Base-by-base conservation (phyloP, 805 yeast species). In the Schwanniomyces vanrijiae region DNA sequence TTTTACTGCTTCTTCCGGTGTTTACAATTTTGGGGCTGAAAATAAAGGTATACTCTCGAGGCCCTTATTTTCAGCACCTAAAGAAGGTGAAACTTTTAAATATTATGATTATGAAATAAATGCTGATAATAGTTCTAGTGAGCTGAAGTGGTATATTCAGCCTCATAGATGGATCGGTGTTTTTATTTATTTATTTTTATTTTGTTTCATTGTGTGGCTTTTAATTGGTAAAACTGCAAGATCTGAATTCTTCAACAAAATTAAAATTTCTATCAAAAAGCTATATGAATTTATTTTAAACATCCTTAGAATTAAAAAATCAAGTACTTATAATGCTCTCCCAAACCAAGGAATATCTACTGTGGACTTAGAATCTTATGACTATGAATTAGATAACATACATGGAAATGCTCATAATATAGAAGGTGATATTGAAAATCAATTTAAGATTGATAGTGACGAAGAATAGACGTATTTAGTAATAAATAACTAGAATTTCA, bases 11-110 rank as follows among this genome's bases (percentile, higher is more conserved):
- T 69, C 79, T 0, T 75, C 80, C 0, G 72, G 70, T 16, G 61
- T 73, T 4, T 80, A 75, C 54, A 65, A 70, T 21, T 68, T 68
- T 48, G 89, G 89, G 2, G 81, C 83, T 13, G 88, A 83, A 55
- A 64, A 61, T 7, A 57, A 55, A 2, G 76, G 72, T 1, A 52
- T 77, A 0, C 41, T 53, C 0, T 42, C 63, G 9, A 61, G 88
- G 40, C 87, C 86, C 0, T 56, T 43, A 2, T 80, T 67, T 49
- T 41, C 51, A 2, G 41, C 46, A 5, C 64, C 65, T 5, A 24
- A 46, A 2, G 45, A 45, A 3, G 57, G 46, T 9, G 48, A 48
- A 4, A 51, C 47, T 18, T 61, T 58, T 42, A 57, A 56, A 8
- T 54, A 61, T 44, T 66, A 46, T 44, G 71, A 67, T 50, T 68